A percentile compares a stretch with the other conserved stretches of the same genome.
Evolutionary conservation across 768 basidiomycete genomes (phyloP).

Genomic region (Crucibulum laeve): DNA sequence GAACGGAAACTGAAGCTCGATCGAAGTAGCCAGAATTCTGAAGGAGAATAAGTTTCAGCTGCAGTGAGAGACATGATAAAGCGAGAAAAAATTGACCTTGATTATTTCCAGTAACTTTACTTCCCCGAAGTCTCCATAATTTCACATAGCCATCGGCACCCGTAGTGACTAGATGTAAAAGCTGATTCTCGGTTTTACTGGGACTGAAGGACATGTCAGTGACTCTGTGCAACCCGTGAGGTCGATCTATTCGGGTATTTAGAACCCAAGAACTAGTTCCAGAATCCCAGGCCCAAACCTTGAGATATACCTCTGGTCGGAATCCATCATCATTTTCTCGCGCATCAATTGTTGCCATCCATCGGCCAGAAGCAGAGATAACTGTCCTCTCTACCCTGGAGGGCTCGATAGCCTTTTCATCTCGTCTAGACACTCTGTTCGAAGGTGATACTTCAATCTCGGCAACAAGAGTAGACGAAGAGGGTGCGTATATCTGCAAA

Average conservation of each 20-base stretch:
- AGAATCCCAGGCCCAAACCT: conserved; percentile 86
- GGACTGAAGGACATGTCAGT: conserved; percentile 71
- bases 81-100: conserved; percentile 43
- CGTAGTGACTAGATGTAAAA: conserved; percentile 60
- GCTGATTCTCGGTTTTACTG: conserved; percentile 16
- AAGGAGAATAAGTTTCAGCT: conserved; percentile 1
- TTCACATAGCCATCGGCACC: conserved; percentile 76
- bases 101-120: conserved; percentile 40
- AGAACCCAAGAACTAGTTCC: conserved; percentile 62
- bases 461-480: conserved; percentile 62
- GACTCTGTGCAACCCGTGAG: conserved; percentile 68
- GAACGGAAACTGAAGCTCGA: conserved; percentile 68
- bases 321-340: conserved; percentile 65
- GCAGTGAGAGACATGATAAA: background rate
- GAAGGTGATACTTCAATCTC: conserved; percentile 94
- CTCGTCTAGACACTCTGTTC: conserved; percentile 81
- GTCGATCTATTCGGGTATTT: conserved; percentile 86
- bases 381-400: conserved; percentile 68
- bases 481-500: conserved; percentile 85
- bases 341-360: conserved; percentile 90
- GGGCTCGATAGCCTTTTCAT: conserved; percentile 72
- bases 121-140: conserved; percentile 65
- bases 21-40: conserved; percentile 79
- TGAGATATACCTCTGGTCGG: conserved; percentile 72
- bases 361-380: conserved; percentile 66